phyloP scores from a whole-genome alignment of 768 basidiomycete species.

The Mrakia frigida region DNA sequence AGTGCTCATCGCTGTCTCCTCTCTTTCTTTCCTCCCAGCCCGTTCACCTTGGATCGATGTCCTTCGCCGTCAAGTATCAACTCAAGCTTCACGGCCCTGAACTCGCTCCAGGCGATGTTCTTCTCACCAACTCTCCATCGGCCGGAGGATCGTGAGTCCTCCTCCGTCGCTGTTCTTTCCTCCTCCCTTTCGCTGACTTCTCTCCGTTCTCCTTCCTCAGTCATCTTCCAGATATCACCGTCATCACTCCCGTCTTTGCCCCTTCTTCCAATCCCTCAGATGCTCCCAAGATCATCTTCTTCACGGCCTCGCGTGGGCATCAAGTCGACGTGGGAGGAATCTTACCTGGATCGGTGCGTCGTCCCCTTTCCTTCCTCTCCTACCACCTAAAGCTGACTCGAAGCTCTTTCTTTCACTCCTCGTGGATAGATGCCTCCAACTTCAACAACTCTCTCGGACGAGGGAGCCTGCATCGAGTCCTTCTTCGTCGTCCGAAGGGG shows the following conservation, averaged over 20 bases:
- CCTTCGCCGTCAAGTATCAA: conserved; percentile 36
- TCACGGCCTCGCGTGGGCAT: conserved; percentile 32
- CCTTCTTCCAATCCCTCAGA: conserved; percentile 23
- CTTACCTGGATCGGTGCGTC: conserved; percentile 34
- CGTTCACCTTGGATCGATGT: conserved; percentile 37
- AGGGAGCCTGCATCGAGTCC: conserved; percentile 37
- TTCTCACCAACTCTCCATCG: conserved; percentile 36
- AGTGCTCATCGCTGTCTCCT: not conserved
- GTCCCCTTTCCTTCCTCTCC: not conserved
- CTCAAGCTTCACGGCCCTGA: conserved; percentile 25
- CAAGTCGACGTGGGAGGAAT: conserved; percentile 35
- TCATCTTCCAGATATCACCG: conserved; percentile 36
- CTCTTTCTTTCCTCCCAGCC: conserved; percentile 25
- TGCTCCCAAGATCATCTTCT: conserved; percentile 32
- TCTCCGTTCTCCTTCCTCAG: not conserved
- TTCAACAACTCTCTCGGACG: conserved; percentile 35
- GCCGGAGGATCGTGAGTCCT: conserved; percentile 23
- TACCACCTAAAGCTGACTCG: too few species aligned
- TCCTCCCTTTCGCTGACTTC: not conserved
- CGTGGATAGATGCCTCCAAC: conserved; percentile 34
- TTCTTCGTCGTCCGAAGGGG: conserved; percentile 37
- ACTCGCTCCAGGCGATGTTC: conserved; percentile 36
- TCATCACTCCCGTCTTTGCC: conserved; percentile 37
- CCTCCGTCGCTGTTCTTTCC: not conserved
- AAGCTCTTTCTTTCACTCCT: too few species aligned